Percentiles rank a stretch among this genome's conserved stretches.
These are phyloP conservation scores for Saccharum hybrid DNA, from an alignment of 202 grass and related monocot genomes.

Conservation along the genomic window DNA sequence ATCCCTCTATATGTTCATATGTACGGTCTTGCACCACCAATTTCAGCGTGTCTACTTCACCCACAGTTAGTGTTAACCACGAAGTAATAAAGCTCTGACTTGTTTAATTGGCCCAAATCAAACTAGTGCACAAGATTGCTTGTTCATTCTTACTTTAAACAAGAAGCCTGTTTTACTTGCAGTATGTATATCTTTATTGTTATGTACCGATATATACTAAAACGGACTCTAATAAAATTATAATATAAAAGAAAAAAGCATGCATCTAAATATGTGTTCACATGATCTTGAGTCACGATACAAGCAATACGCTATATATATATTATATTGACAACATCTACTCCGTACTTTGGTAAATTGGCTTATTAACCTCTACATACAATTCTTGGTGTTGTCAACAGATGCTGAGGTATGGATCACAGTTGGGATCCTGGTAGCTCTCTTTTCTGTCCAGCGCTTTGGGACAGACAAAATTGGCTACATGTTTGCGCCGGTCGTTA, in stretches of 20 bases:
- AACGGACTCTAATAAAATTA: too few species aligned
- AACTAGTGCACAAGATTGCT: not conserved
- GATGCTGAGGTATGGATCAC: constrained; percentile 61
- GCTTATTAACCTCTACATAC: not conserved
- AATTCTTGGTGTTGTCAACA: constrained; percentile 15
- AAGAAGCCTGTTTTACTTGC: not conserved
- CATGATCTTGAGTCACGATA: too few species aligned
- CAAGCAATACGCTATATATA: too few species aligned
- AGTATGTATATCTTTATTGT: too few species aligned
- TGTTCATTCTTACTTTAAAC: not conserved
- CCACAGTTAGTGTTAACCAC: not conserved
- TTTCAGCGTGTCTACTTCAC: not conserved
- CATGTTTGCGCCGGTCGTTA: constrained; percentile 66
- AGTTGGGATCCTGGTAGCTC: constrained; percentile 53
- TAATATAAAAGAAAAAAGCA: too few species aligned
- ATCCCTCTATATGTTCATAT: not conserved
- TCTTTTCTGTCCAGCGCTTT: constrained; percentile 61
- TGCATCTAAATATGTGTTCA: too few species aligned
- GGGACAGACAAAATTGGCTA: constrained; percentile 84
- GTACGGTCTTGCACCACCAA: not conserved
- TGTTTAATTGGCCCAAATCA: not conserved
- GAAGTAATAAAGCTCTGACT: not conserved
- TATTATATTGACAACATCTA: too few species aligned
- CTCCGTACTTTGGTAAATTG: not conserved
- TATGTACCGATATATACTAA: too few species aligned